Conservation (phyloP, 2,329 filamentous ascomycete species). For the Pseudopithomyces maydicus region DNA sequence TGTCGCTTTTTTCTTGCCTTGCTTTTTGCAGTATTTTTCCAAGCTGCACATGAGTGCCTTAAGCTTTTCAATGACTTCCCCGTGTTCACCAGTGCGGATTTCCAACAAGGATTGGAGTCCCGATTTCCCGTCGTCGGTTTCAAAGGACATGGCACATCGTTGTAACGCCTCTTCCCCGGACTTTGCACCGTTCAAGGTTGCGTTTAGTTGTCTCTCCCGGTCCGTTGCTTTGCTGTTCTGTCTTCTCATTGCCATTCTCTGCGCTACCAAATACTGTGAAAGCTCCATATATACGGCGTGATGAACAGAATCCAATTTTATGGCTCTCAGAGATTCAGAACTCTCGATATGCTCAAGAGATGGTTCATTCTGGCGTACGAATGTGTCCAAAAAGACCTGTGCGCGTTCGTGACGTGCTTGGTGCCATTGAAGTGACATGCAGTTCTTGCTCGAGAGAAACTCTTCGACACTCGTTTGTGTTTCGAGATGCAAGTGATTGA, state of each 20-base stretch:
- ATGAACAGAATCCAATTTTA: constrained; percentile 55
- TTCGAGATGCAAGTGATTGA: constrained; percentile 46
- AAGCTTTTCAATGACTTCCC: constrained; percentile 18
- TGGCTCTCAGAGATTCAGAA: constrained; percentile 50
- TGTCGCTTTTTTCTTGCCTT: background rate
- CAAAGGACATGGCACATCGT: constrained; percentile 43
- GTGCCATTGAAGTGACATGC: constrained; percentile 59
- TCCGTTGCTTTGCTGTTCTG: constrained; percentile 42
- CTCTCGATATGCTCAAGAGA: constrained; percentile 46
- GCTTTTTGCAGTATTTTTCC: background rate
- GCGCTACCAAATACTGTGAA: constrained; percentile 57
- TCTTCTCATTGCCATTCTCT: constrained; percentile 54
- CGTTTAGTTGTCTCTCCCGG: constrained; percentile 48
- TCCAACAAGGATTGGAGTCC: constrained; percentile 19
- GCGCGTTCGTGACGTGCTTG: constrained; percentile 56
- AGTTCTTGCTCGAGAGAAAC: constrained; percentile 59
- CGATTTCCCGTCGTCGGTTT: constrained; percentile 17
- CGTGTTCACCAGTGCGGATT: constrained; percentile 22
- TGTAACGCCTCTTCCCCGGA: constrained; percentile 60
- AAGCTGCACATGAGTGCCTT: background rate
- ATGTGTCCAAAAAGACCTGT: constrained; percentile 60
- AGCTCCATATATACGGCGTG: constrained; percentile 60
- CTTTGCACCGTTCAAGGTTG: constrained; percentile 51
- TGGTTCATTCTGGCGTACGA: constrained; percentile 52
- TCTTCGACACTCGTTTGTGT: constrained; percentile 54